A percentile compares a stretch with the other conserved stretches of the same genome.
Evolutionary conservation across 345 rosid genomes (phyloP).

Genomic region (Bruguiera gymnorhiza): DNA sequence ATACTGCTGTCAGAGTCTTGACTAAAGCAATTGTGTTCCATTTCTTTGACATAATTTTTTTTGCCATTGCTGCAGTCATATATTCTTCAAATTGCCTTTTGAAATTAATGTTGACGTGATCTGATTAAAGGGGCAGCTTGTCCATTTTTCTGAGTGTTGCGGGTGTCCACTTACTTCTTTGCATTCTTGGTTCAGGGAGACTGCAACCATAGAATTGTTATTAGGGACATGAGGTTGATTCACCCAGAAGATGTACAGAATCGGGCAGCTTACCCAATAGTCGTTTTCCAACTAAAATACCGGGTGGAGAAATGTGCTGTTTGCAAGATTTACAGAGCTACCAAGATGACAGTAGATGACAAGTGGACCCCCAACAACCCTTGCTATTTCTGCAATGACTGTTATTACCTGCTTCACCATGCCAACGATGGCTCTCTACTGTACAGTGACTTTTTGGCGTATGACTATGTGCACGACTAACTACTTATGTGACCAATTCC

Average conservation of each 20-base stretch:
- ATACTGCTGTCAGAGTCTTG: too few relatives aligned
- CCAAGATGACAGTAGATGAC: conserved; percentile 56
- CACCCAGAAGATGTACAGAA: conserved; percentile 69
- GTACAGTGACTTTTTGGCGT: conserved; percentile 41
- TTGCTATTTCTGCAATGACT: conserved; percentile 71
- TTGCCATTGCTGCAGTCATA: too few relatives aligned
- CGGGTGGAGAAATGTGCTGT: conserved; percentile 59
- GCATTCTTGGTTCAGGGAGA: conserved; percentile 50
- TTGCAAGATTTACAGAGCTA: conserved; percentile 59
- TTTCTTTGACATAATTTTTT: too few relatives aligned
- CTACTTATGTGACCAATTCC: neutral
- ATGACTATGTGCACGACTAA: conserved; percentile 42
- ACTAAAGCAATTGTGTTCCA: too few relatives aligned
- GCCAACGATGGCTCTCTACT: conserved; percentile 34
- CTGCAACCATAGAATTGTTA: conserved; percentile 78
- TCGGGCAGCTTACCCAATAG: conserved; percentile 65
- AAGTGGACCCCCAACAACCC: conserved; percentile 70
- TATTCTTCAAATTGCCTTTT: too few relatives aligned
- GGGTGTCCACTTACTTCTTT: neutral
- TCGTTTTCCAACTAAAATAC: conserved; percentile 42
- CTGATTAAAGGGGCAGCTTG: neutral
- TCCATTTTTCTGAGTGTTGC: neutral
- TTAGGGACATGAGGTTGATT: conserved; percentile 78
- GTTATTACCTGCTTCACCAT: conserved; percentile 64
- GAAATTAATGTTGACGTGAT: too few relatives aligned